Evolutionary conservation across 75 land plant species (phyloP).

Genomic region (Pinus taeda): DNA sequence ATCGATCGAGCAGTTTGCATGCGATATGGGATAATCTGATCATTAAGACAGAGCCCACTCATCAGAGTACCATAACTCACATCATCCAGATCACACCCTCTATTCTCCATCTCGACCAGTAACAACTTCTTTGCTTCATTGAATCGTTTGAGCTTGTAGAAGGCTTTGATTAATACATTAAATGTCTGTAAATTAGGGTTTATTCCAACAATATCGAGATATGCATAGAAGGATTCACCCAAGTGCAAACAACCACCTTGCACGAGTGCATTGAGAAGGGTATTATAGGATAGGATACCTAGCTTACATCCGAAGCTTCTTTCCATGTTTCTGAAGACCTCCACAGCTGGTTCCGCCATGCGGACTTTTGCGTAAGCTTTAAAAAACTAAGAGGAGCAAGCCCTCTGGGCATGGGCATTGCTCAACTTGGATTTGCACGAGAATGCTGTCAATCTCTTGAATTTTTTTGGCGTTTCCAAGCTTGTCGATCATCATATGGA

Average conservation of each 20-base stretch:
- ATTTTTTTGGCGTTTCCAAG: constrained; percentile 40
- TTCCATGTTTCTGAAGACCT: constrained; percentile 39
- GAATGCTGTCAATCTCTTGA: constrained; percentile 20
- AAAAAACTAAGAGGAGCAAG: constrained; percentile 39
- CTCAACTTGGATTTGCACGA: constrained; percentile 19
- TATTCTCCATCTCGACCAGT: constrained; percentile 22
- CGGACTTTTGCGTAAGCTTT: constrained; percentile 31
- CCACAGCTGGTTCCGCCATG: constrained; percentile 40
- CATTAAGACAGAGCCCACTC: constrained; percentile 58
- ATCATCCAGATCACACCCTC: constrained; percentile 36
- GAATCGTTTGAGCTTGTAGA: constrained; percentile 35
- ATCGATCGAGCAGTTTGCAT: no score
- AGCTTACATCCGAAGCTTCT: constrained; percentile 41
- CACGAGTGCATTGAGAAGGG: constrained; percentile 48
- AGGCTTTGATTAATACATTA: constrained; percentile 62
- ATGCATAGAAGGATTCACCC: constrained; percentile 41
- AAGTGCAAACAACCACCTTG: constrained; percentile 27
- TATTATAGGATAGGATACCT: constrained; percentile 45
- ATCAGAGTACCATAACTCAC: constrained; percentile 56
- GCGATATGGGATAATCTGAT: no score
- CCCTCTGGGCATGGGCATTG: constrained; percentile 40
- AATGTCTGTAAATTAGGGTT: constrained; percentile 57
- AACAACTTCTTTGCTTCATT: constrained; percentile 21
- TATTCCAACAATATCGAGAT: constrained; percentile 25
- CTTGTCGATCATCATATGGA: constrained; percentile 21